Base-by-base conservation (phyloP, 2,329 filamentous ascomycete species). In the Neonectria coccinea region DNA sequence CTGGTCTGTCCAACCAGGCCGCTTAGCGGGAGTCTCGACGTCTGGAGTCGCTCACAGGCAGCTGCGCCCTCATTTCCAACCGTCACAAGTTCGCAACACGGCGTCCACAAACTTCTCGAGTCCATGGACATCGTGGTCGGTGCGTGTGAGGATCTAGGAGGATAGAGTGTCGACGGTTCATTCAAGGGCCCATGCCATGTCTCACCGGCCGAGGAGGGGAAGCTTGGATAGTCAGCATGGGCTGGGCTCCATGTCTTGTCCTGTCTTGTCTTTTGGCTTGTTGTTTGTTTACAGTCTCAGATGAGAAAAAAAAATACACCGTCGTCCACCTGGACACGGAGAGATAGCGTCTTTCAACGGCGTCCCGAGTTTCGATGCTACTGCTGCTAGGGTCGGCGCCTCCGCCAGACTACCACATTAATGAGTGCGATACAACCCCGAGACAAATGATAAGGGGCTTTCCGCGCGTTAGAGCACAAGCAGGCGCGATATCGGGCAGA, bases 201-300 rank as follows among this genome's bases (percentile, higher is more conserved):
- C 69, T 72, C 66, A 73, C 59, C 31, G 59, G 56, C 60, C 64
- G 59, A 57, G 42, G 36, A 48, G 48, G 52, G 55, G 52, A 61
- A 62, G 61, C 64, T 56, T 65, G 58, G 64, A 61, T 64, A 61
- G 50, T 50, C 55, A 52, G 52, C 65, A 62, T 42, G 41, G 55
- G 51, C 51, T 64, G 59, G 64, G 60, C 52, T 47, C 42, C 39
- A 45, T 48, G 22, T 60, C 58, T 69, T 59, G 29, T 29, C 58
- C 67, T 59, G 29, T 29, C 29, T 29, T 29, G 61, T 70, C 65
- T 45, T 53, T n/a, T 22, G 12, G 66, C 20, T 70, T 64, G 20
- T 73, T 73, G 69, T 72, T 73, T 73, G 66, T 73, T 72, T 73
- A 70, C 71, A 61, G 62, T 56, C 18, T 42, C 50, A 14, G 56